Evolutionary conservation across 2,329 filamentous ascomycete genomes (phyloP).

Genomic region (Botrytis paeoniae): DNA sequence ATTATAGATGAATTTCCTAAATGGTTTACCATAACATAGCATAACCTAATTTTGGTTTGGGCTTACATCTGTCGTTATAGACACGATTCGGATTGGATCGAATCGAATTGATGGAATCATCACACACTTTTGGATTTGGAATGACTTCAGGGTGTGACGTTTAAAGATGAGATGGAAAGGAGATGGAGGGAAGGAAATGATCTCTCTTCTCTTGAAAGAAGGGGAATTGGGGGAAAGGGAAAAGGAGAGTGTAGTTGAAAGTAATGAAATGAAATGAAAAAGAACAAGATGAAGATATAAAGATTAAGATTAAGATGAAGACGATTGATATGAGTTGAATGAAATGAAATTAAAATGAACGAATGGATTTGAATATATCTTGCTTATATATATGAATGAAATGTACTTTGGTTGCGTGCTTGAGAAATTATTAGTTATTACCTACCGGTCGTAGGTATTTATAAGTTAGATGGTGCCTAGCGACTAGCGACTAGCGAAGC

Average conservation of each 20-base stretch:
- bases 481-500: no score
- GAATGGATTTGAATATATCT: neutral
- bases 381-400: neutral
- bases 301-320: neutral
- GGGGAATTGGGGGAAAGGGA: no score
- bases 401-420: neutral
- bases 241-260: neutral
- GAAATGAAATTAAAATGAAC: neutral
- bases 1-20: conserved; percentile 1
- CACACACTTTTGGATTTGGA: conserved; percentile 11
- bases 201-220: no score
- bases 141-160: neutral
- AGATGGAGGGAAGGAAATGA: neutral
- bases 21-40: conserved; percentile 5
- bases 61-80: conserved; percentile 6
- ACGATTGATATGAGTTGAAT: neutral
- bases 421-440: neutral
- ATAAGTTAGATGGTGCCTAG: neutral
- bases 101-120: neutral
- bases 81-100: conserved; percentile 3
- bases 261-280: neutral
- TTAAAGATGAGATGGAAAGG: neutral
- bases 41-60: neutral
- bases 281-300: neutral
- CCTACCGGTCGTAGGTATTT: no score